Percentiles rank a stretch among this genome's conserved stretches.
Conservation (phyloP, 2,329 filamentous ascomycete genomes). For the Penicillium sp. region DNA sequence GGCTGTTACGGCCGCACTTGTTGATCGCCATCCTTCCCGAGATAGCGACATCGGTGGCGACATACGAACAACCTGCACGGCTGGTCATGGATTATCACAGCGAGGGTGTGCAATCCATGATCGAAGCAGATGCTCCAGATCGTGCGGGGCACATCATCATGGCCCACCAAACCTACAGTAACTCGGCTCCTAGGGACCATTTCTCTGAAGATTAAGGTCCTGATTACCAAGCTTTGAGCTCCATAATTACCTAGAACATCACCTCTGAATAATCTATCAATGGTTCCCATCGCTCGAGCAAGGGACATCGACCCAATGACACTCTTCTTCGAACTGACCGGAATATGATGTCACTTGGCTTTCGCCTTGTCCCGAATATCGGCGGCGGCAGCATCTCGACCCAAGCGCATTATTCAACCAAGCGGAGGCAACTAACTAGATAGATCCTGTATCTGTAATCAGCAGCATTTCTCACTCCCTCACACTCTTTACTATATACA, state of each 20-base stretch:
- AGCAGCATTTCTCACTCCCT: neutral
- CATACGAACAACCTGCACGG: neutral
- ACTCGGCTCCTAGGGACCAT: neutral
- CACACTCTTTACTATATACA: neutral
- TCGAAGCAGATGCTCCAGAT: neutral
- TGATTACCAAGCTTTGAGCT: neutral
- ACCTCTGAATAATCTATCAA: neutral
- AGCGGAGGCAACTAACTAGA: neutral
- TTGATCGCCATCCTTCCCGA: neutral
- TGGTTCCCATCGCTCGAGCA: neutral
- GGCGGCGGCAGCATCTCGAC: slow-evolving; percentile 12
- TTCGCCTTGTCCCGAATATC: neutral
- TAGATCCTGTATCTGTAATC: slow-evolving; percentile 1
- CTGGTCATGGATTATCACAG: neutral
- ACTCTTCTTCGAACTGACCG: neutral
- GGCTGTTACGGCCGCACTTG: neutral
- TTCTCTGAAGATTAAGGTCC: neutral
- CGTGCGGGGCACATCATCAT: neutral
- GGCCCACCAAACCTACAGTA: neutral
- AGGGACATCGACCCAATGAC: neutral
- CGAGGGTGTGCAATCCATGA: too few relatives aligned
- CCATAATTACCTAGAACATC: neutral
- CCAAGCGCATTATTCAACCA: slow-evolving; percentile 11
- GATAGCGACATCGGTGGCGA: neutral
- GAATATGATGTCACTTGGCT: slow-evolving; percentile 14